A percentile compares a stretch with the other conserved stretches of the same genome.
These are phyloP conservation scores for Colletotrichum tanaceti DNA, from an alignment of 2,329 filamentous ascomycete genomes.

Conservation along the genomic window DNA sequence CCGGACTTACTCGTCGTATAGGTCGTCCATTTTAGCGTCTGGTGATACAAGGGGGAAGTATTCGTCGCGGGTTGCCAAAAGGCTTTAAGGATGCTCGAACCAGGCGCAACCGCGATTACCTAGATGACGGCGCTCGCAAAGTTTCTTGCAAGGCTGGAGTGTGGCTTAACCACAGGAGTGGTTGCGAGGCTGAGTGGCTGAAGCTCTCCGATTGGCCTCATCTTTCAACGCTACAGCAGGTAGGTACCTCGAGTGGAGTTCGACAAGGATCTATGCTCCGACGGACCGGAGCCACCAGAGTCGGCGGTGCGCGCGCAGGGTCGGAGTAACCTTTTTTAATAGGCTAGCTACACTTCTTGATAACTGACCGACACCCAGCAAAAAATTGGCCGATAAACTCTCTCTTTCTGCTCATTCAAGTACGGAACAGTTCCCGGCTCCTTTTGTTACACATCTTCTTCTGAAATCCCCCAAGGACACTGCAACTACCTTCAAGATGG, in stretches of 20 bases:
- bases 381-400: conserved; percentile 21
- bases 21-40: conserved; percentile 80
- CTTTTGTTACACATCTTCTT: background rate
- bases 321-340: too few relatives aligned
- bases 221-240: conserved; percentile 19
- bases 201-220: conserved; percentile 18
- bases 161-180: conserved; percentile 22
- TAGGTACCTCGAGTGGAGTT: conserved; percentile 21
- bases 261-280: conserved; percentile 24
- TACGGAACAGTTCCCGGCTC: conserved; percentile 10
- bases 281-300: conserved; percentile 6
- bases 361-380: conserved; percentile 35
- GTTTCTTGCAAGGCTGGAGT: conserved; percentile 41
- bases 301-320: conserved; percentile 6
- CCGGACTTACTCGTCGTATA: conserved; percentile 86
- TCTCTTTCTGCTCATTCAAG: conserved; percentile 20
- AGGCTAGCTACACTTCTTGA: conserved; percentile 22
- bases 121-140: conserved; percentile 39
- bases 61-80: conserved; percentile 20
- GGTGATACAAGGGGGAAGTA: conserved; percentile 15
- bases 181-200: conserved; percentile 38
- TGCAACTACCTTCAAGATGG: conserved; percentile 67
- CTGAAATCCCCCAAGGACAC: background rate
- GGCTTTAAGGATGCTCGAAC: conserved; percentile 20
- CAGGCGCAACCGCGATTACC: conserved; percentile 30